Evolutionary conservation across 1,284 basidiomycete species (phyloP).

Genomic region (Pseudozyma pruni): DNA sequence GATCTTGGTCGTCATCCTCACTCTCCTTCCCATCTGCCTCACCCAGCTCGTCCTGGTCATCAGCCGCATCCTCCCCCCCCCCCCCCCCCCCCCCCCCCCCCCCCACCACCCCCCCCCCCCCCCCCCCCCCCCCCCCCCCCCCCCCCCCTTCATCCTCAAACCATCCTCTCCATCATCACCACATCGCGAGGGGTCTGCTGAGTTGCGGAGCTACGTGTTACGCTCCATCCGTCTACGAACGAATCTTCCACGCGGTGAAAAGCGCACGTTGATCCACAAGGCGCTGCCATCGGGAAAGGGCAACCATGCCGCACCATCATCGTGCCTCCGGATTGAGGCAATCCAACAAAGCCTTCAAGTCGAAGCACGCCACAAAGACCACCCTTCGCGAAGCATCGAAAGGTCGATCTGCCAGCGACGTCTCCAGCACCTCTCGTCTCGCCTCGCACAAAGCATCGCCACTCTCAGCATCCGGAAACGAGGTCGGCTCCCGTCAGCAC

Average conservation of each 20-base stretch:
- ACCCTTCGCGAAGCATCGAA: conserved; percentile 55
- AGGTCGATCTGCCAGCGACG: conserved; percentile 43
- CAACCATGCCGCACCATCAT: conserved; percentile 56
- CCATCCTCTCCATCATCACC: background rate
- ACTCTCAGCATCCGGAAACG: conserved; percentile 53
- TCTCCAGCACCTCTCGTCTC: conserved; percentile 26
- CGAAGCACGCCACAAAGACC: conserved; percentile 64
- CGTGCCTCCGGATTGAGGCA: conserved; percentile 60
- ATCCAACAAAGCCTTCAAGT: conserved; percentile 66
- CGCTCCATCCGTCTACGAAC: too few relatives aligned
- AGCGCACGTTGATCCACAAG: background rate
- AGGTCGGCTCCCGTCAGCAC: conserved; percentile 52
- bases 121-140: too few relatives aligned
- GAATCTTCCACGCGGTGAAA: too few relatives aligned
- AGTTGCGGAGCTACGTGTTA: too few relatives aligned
- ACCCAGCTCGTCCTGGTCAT: too few relatives aligned
- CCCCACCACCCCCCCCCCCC: background rate
- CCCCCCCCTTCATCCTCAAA: background rate
- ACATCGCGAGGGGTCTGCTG: too few relatives aligned
- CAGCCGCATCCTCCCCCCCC: too few relatives aligned
- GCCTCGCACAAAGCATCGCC: conserved; percentile 53
- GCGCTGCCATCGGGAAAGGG: background rate
- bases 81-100: too few relatives aligned
- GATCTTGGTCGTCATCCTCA: too few relatives aligned
- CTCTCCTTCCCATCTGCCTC: too few relatives aligned